phyloP scores from a whole-genome alignment of 805 yeast species.

The Hanseniaspora occidentalis region DNA sequence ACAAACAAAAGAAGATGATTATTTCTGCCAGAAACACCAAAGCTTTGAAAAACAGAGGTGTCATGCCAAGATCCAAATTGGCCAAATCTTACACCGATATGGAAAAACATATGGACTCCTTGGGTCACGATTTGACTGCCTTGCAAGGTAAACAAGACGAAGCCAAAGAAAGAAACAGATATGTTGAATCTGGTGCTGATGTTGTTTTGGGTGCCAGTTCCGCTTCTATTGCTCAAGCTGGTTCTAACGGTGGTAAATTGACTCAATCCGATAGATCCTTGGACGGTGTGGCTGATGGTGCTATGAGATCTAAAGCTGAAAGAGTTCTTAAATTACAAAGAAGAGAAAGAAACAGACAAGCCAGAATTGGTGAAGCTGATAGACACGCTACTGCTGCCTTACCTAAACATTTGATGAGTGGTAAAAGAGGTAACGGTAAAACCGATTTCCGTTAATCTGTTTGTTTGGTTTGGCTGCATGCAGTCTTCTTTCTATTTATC shows the following conservation, averaged over 20 bases:
- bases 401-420: constrained; percentile 91
- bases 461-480: no score
- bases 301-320: constrained; percentile 70
- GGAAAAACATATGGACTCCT: constrained; percentile 79
- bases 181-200: constrained; percentile 61
- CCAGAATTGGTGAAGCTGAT: constrained; percentile 93
- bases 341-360: constrained; percentile 84
- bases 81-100: constrained; percentile 62
- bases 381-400: constrained; percentile 73
- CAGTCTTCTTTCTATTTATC: no score
- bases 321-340: constrained; percentile 81
- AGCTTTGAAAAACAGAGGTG: constrained; percentile 72
- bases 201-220: constrained; percentile 46
- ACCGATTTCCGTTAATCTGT: constrained; percentile 65
- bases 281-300: constrained; percentile 79
- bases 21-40: constrained; percentile 79
- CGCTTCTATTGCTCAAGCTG: constrained; percentile 18
- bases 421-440: constrained; percentile 94
- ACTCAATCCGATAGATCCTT: constrained; percentile 68
- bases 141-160: constrained; percentile 41
- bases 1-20: constrained; percentile 89
- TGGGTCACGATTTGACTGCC: constrained; percentile 76
- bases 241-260: constrained; percentile 28
- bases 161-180: constrained; percentile 27
- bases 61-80: constrained; percentile 83